Conservation (phyloP, 2,329 filamentous ascomycete species). For the Arachnomyces sp. region DNA sequence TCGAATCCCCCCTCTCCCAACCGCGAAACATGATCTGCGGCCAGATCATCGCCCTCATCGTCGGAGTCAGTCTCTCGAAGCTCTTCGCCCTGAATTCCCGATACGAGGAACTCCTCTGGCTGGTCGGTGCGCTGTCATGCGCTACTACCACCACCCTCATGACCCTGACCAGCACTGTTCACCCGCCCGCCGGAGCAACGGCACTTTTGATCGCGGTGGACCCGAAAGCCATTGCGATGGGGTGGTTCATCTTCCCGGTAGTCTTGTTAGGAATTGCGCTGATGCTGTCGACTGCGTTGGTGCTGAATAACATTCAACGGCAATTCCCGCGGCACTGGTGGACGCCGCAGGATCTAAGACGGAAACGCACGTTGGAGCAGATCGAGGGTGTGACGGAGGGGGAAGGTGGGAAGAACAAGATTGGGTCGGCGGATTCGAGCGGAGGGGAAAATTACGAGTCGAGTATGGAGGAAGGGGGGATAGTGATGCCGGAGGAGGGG, state of each 20-base stretch:
- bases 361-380: neutral
- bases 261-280: slow-evolving; percentile 52
- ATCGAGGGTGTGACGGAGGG: slow-evolving; percentile 14
- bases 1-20: slow-evolving; percentile 64
- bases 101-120: slow-evolving; percentile 49
- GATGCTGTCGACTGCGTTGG: slow-evolving; percentile 54
- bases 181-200: slow-evolving; percentile 68
- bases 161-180: slow-evolving; percentile 62
- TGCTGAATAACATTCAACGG: slow-evolving; percentile 62
- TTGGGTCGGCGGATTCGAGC: too few species aligned
- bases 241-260: slow-evolving; percentile 61
- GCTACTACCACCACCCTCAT: slow-evolving; percentile 56
- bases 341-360: slow-evolving; percentile 25
- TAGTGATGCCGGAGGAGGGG: slow-evolving; percentile 15
- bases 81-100: slow-evolving; percentile 49
- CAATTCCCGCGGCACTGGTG: slow-evolving; percentile 64
- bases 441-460: neutral
- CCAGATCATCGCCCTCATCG: slow-evolving; percentile 54
- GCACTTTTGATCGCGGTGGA: slow-evolving; percentile 60
- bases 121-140: slow-evolving; percentile 58
- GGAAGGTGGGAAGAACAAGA: slow-evolving; percentile 15
- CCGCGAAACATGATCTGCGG: slow-evolving; percentile 61
- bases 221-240: slow-evolving; percentile 45
- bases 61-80: slow-evolving; percentile 56
- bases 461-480: neutral